A percentile compares a stretch with the other conserved stretches of the same genome.
These are phyloP conservation scores for Apiospora kogelbergensis DNA, from an alignment of 2,329 filamentous ascomycete genomes.

Conservation along the genomic window DNA sequence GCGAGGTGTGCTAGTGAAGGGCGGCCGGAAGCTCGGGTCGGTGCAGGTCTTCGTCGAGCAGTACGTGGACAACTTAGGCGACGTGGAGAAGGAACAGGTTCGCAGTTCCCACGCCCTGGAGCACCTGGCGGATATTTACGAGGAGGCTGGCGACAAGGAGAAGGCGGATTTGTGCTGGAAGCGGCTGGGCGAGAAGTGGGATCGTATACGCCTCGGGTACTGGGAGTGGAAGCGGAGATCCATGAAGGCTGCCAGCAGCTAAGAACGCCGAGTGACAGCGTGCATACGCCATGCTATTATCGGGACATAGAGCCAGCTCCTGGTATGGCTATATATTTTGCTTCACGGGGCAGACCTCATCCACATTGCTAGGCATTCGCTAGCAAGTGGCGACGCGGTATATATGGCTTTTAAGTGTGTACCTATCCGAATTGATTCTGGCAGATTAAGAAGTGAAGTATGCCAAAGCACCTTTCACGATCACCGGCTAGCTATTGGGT, in stretches of 20 bases:
- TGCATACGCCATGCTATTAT: neutral
- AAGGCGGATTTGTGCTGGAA: conserved; percentile 70
- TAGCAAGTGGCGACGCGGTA: neutral
- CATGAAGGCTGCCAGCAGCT: neutral
- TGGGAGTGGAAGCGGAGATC: conserved; percentile 67
- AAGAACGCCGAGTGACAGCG: neutral
- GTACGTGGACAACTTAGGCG: conserved; percentile 49
- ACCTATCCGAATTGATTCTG: no score
- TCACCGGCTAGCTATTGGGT: no score
- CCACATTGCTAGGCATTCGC: neutral
- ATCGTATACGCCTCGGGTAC: conserved; percentile 87
- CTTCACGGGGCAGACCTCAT: neutral
- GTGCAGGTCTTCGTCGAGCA: conserved; percentile 49
- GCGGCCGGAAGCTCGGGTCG: conserved; percentile 48
- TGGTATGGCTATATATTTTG: neutral
- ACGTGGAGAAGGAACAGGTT: conserved; percentile 49
- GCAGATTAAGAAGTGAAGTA: no score
- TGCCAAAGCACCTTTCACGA: no score
- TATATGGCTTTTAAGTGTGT: no score
- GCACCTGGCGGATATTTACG: conserved; percentile 68
- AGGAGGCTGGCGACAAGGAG: conserved; percentile 53
- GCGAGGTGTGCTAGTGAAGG: conserved; percentile 70
- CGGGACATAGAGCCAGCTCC: neutral
- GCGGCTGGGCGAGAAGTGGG: conserved; percentile 80
- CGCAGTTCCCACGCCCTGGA: conserved; percentile 69